Conservation (phyloP, 306 rosid species). For the Quercus robur region DNA sequence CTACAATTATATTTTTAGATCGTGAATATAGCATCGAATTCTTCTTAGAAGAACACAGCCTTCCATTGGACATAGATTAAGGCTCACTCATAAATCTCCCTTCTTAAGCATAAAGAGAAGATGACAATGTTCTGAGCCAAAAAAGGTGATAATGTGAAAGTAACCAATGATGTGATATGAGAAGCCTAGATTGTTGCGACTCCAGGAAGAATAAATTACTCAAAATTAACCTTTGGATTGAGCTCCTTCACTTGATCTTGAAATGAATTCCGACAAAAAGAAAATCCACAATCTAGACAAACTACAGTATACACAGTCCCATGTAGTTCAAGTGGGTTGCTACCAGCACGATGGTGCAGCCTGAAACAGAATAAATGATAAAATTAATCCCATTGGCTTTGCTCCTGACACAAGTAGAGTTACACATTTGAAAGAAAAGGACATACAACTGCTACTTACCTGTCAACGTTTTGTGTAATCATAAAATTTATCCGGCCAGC, state of each 20-base stretch:
- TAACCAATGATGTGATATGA: neutral
- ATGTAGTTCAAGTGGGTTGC: constrained; percentile 90
- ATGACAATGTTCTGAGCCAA: neutral
- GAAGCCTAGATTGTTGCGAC: neutral
- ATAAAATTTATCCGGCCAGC: constrained; percentile 65
- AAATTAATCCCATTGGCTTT: constrained; percentile 28
- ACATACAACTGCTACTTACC: constrained; percentile 37
- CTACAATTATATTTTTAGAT: no score
- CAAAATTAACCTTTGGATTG: constrained; percentile 71
- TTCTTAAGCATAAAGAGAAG: constrained; percentile 9
- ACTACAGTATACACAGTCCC: constrained; percentile 86
- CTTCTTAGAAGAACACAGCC: no score
- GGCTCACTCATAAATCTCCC: neutral
- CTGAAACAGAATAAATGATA: constrained; percentile 39
- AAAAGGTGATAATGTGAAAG: neutral
- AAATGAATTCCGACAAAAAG: constrained; percentile 62
- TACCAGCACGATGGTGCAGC: constrained; percentile 95
- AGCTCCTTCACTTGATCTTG: constrained; percentile 85
- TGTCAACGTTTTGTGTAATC: constrained; percentile 92
- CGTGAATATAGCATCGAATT: no score
- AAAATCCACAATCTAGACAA: constrained; percentile 74
- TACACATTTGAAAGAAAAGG: constrained; percentile 6
- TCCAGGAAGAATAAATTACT: constrained; percentile 5
- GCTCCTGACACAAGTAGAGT: constrained; percentile 9
- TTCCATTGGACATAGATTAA: no score